A percentile compares a stretch with the other conserved stretches of the same genome.
Evolutionary conservation across 2,329 filamentous ascomycete species (phyloP).

Genomic region (Chaetomiaceae sp.): DNA sequence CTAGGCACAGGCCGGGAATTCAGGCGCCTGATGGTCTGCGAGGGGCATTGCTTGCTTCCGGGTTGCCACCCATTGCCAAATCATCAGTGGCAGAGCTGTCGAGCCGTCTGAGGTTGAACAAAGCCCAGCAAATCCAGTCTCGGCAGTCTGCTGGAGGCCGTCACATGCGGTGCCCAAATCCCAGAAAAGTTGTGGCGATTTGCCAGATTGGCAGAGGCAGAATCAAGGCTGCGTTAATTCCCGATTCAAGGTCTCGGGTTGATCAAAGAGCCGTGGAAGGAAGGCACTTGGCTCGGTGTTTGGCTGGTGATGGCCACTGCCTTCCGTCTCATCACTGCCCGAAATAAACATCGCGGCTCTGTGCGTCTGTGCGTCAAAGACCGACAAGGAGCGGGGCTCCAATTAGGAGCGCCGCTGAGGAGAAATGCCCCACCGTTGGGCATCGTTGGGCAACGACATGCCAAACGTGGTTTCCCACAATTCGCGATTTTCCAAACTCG

Average conservation of each 20-base stretch:
- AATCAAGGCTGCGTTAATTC: conserved; percentile 10
- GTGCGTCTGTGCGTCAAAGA: too few relatives aligned
- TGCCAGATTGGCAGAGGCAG: conserved; percentile 5
- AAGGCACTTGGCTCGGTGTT: neutral
- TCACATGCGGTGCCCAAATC: conserved; percentile 3
- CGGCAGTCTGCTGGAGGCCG: neutral
- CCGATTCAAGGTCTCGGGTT: neutral
- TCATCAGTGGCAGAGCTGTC: conserved; percentile 22
- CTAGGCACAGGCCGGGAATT: neutral
- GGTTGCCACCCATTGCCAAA: conserved; percentile 26
- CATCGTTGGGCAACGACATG: conserved; percentile 26
- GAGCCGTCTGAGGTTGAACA: conserved; percentile 3
- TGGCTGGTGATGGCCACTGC: conserved; percentile 1
- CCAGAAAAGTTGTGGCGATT: neutral
- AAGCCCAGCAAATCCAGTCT: too few relatives aligned
- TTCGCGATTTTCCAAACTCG: conserved; percentile 17
- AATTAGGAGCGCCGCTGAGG: conserved; percentile 11
- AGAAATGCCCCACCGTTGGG: conserved; percentile 20
- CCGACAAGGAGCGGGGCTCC: conserved; percentile 17
- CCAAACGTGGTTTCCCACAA: conserved; percentile 24
- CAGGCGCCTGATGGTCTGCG: neutral
- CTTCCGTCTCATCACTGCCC: conserved; percentile 18
- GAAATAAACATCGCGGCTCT: conserved; percentile 24
- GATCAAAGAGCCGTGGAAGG: neutral
- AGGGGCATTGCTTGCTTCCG: neutral